A percentile compares a stretch with the other conserved stretches of the same genome.
These are phyloP conservation scores for Alopecurus myosuroides DNA, from an alignment of 176 grass and related monocot species.

Conservation along the genomic window DNA sequence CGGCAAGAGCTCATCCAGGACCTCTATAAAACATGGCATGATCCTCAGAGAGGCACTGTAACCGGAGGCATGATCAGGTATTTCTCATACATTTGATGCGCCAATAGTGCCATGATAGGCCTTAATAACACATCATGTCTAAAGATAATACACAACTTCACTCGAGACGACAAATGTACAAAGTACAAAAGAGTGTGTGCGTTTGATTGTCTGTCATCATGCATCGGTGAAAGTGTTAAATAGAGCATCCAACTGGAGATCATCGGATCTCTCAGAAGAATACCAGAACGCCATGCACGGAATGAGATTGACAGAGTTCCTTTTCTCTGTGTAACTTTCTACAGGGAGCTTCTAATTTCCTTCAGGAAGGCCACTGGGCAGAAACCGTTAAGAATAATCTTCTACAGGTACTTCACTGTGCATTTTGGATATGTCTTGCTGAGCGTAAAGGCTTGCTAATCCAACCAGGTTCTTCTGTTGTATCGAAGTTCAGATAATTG, in stretches of 20 bases:
- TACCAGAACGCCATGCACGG: background rate
- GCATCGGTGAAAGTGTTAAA: background rate
- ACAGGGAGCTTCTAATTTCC: conserved; percentile 68
- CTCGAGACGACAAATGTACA: background rate
- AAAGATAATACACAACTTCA: background rate
- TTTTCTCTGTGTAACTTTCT: background rate
- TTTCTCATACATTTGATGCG: background rate
- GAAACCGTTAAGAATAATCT: conserved; percentile 72
- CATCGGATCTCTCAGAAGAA: background rate
- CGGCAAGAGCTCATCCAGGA: conserved; percentile 76
- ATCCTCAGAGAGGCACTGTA: conserved; percentile 64
- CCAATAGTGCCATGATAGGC: background rate
- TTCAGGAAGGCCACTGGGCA: conserved; percentile 71
- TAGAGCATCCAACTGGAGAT: background rate
- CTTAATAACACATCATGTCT: background rate
- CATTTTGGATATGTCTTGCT: background rate
- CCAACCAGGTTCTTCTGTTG: background rate
- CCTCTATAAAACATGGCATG: conserved; percentile 77
- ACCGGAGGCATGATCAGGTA: conserved; percentile 82
- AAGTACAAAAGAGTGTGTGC: background rate
- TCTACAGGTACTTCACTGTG: conserved; percentile 47
- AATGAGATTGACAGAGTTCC: background rate
- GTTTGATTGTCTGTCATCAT: background rate
- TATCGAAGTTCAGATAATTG: background rate
- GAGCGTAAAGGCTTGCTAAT: background rate